Percentiles rank a stretch among this genome's conserved stretches.
Evolutionary conservation across 163 green algal genomes (phyloP).

Genomic region (Chlorella variabilis): DNA sequence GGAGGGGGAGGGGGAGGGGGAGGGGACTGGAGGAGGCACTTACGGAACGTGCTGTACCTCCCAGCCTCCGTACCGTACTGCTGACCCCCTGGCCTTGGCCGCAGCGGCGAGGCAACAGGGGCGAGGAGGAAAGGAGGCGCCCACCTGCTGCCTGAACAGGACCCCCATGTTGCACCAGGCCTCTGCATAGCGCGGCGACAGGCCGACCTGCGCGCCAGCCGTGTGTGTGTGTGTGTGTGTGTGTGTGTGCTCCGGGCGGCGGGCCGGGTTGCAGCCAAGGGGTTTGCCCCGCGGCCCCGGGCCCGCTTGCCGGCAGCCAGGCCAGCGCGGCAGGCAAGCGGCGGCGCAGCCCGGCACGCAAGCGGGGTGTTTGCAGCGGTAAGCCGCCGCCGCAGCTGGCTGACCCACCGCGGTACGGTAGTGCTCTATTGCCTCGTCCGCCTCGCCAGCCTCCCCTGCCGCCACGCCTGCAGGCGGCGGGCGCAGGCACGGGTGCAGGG

Average conservation of each 20-base stretch:
- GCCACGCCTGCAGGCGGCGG: constrained; percentile 64
- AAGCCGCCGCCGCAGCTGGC: too few species aligned
- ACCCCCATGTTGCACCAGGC: constrained; percentile 94
- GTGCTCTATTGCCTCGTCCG: constrained; percentile 58
- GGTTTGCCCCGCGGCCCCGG: too few species aligned
- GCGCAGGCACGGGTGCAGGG: neutral
- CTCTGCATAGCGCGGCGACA: constrained; percentile 71
- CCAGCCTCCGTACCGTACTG: neutral
- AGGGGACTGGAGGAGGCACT: neutral
- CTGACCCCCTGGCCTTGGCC: constrained; percentile 21
- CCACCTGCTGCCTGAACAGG: constrained; percentile 74
- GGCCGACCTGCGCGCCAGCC: constrained; percentile 9
- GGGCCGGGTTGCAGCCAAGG: too few species aligned
- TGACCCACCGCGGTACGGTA: constrained; percentile 69
- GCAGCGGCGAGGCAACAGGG: too few species aligned
- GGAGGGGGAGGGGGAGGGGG: neutral
- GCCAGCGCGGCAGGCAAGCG: too few species aligned
- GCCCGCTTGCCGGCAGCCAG: too few species aligned
- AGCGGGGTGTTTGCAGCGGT: too few species aligned
- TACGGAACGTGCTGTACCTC: too few species aligned
- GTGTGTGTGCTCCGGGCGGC: too few species aligned
- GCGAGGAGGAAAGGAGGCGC: too few species aligned
- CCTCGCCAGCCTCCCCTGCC: constrained; percentile 60
- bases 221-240: too few species aligned
- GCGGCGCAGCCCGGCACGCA: too few species aligned